Conservation (phyloP, 192 early-diverging fungal genomes). For the Gryganskiella cystojenkinii region DNA sequence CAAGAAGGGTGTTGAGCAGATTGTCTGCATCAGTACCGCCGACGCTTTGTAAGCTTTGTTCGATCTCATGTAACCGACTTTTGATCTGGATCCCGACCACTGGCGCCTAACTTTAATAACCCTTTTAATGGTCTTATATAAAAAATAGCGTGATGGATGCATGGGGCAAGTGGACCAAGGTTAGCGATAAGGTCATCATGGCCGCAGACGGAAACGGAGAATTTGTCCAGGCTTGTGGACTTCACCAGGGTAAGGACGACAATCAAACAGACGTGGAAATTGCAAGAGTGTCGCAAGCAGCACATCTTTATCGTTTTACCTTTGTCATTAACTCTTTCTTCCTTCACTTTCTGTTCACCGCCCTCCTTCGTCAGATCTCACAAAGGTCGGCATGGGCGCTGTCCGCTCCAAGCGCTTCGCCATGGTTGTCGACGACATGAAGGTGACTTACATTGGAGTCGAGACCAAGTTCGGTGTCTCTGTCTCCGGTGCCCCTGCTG, state of each 20-base stretch:
- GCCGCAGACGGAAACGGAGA: slow-evolving; percentile 63
- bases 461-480: slow-evolving; percentile 59
- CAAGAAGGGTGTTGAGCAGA: slow-evolving; percentile 64
- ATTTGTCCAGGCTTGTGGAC: slow-evolving; percentile 50
- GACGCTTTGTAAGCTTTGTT: slow-evolving; percentile 58
- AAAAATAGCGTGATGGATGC: slow-evolving; percentile 64
- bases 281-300: too few relatives aligned
- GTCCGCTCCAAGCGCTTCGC: slow-evolving; percentile 65
- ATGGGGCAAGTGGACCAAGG: slow-evolving; percentile 58
- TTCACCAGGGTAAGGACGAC: slow-evolving; percentile 30
- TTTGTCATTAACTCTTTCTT: slow-evolving; percentile 3
- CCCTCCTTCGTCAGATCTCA: slow-evolving; percentile 71
- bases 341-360: too few relatives aligned
- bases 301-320: not conserved
- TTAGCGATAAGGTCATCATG: slow-evolving; percentile 58
- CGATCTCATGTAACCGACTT: slow-evolving; percentile 2
- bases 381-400: slow-evolving; percentile 63
- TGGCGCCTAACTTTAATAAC: not conserved
- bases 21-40: slow-evolving; percentile 59
- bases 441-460: slow-evolving; percentile 65
- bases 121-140: not conserved
- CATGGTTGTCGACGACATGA: slow-evolving; percentile 61
- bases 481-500: slow-evolving; percentile 63
- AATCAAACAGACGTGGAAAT: not conserved
- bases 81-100: not conserved